These are phyloP conservation scores for Solanum lignicaule DNA, from an alignment of 257 asterid species.

Conservation along the genomic window DNA sequence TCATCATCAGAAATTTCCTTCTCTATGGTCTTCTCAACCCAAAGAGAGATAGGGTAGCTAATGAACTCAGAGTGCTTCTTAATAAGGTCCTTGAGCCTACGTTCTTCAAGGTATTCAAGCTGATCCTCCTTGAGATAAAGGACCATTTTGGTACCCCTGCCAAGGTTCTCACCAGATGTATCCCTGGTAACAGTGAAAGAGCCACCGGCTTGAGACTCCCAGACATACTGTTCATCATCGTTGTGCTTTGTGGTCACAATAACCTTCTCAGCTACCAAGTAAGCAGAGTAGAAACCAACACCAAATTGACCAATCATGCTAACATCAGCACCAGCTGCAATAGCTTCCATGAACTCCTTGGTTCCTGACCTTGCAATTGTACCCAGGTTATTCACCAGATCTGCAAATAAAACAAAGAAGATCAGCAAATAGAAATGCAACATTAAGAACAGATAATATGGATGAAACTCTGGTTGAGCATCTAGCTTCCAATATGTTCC, in stretches of 20 bases:
- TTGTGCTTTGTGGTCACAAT: conserved; percentile 46
- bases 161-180: conserved; percentile 35
- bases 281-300: conserved; percentile 56
- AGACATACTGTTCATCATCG: conserved; percentile 51
- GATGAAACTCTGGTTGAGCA: conserved; percentile 36
- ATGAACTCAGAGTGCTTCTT: conserved; percentile 55
- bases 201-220: conserved; percentile 64
- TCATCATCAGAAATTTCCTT: conserved; percentile 55
- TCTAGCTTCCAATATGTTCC: conserved; percentile 16
- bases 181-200: conserved; percentile 52
- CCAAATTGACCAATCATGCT: conserved; percentile 63
- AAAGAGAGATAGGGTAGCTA: conserved; percentile 45
- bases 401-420: conserved; percentile 4
- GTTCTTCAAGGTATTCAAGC: conserved; percentile 52
- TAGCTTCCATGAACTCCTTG: conserved; percentile 57
- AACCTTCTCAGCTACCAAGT: conserved; percentile 49
- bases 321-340: conserved; percentile 62
- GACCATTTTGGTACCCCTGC: conserved; percentile 49
- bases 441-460: conserved; percentile 4
- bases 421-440: neutral
- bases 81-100: conserved; percentile 45
- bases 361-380: conserved; percentile 60
- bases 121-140: conserved; percentile 54
- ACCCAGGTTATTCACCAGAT: conserved; percentile 52
- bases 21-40: conserved; percentile 53